A percentile compares a stretch with the other conserved stretches of the same genome.
Conservation (phyloP, 768 basidiomycete genomes). For the Gymnopilus dilepis region DNA sequence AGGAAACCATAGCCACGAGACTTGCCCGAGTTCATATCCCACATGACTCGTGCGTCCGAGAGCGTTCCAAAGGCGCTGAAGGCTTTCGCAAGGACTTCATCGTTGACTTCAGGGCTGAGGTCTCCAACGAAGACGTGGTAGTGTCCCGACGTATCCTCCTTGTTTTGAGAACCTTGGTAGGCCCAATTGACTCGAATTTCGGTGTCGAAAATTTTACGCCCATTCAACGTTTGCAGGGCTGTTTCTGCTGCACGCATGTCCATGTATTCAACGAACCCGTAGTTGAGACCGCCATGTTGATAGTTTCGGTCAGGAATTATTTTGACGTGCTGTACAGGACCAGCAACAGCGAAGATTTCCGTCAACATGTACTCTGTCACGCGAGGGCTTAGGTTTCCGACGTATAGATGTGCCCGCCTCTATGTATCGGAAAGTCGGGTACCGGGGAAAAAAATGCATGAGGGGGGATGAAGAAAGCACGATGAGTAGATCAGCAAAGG, state of each 20-base stretch:
- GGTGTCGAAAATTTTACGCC: conserved; percentile 99
- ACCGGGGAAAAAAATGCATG: conserved; percentile 26
- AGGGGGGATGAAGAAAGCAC: conserved; percentile 24
- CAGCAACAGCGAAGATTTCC: conserved; percentile 96
- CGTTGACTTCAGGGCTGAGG: conserved; percentile 98
- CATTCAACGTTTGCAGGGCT: conserved; percentile 97
- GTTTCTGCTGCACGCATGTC: conserved; percentile 99
- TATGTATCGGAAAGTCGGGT: conserved; percentile 36
- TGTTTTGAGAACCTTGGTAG: conserved; percentile 97
- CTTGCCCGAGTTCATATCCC: conserved; percentile 99
- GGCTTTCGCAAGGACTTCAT: conserved; percentile 94
- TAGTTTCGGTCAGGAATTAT: conserved; percentile 99
- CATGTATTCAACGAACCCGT: conserved; percentile 99
- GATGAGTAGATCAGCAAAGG: conserved; percentile 38
- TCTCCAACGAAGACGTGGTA: conserved; percentile 99
- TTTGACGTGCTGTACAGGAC: conserved; percentile 98
- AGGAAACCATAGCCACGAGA: conserved; percentile 98
- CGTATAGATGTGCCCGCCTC: conserved; percentile 97
- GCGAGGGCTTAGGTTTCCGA: conserved; percentile 96
- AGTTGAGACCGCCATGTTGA: conserved; percentile 99
- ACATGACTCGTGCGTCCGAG: conserved; percentile 99
- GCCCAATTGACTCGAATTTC: conserved; percentile 99
- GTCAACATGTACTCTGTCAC: conserved; percentile 99
- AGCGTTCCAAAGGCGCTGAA: conserved; percentile 97
- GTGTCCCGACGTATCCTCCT: conserved; percentile 97